Evolutionary conservation across 2,329 filamentous ascomycete species (phyloP), one percentile per base, ranked within the genome.

Genomic region (Pseudogymnoascus sp.): DNA sequence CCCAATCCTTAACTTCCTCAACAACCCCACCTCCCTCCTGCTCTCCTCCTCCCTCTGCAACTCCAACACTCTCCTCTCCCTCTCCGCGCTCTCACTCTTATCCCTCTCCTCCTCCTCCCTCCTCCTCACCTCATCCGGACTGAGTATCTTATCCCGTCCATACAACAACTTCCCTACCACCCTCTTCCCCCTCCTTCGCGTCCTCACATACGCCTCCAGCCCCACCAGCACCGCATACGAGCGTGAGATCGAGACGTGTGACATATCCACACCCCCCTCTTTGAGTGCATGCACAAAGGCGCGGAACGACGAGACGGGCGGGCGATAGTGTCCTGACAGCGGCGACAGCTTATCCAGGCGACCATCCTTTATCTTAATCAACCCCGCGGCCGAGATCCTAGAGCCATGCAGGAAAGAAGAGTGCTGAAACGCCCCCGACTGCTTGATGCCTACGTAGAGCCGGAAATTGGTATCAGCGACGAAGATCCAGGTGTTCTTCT

Each of bases 401-500:
- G 86, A 82, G 22, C 91, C 92, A 64, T 92, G 89, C 1, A 96
- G 79, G 69, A 97, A 96, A 0, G 90, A 94, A 11, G 88, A 92
- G 73, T 96, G 92, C 69, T 96, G 92, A 69, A 97, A 97, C 4
- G 89, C 85, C 9, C 92, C 92, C 3, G 86, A 88, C 71, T 89
- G 85, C 70, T 97, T 96, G 76, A 96, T 94, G 57, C 91, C 91
- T 35, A 96, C 85, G 71, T 96, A 96, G 0, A 96, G 78, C 0
- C 89, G 84, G 72, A 92, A 94, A 1, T 83, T 87, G 1, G 90
- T 93, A 73, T 96, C 91, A 22, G 89, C 88, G 6, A 92, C 91
- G 68, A 96, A 97, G 65, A 96, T 95, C 92, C 92, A 96, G 4
- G 89, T 94, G 69, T 93, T 92, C 64, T 91, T 91, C 72, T 86